phyloP scores from a whole-genome alignment of 495 filamentous ascomycete species.

The Penicillium soppii region DNA sequence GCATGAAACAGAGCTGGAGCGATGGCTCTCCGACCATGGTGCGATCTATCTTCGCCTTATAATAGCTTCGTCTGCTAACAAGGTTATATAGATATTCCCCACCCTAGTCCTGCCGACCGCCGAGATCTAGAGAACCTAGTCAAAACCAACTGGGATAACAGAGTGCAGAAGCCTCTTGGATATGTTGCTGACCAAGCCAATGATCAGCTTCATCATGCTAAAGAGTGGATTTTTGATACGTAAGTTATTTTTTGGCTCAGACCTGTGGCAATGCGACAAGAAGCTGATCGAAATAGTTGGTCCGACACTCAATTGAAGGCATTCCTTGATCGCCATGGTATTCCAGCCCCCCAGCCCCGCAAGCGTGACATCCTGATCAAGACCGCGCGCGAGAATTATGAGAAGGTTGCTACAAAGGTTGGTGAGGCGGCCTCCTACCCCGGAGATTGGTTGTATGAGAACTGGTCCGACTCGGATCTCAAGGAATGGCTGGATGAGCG shows the following conservation, averaged over 20 bases:
- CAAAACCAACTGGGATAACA: conserved; percentile 81
- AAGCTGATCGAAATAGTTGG: conserved; percentile 56
- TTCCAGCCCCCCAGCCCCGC: conserved; percentile 78
- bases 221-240: conserved; percentile 93
- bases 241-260: too few relatives aligned
- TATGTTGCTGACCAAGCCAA: conserved; percentile 72
- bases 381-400: conserved; percentile 77
- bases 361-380: conserved; percentile 80
- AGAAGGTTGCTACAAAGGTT: conserved; percentile 75
- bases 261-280: not conserved
- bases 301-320: conserved; percentile 84
- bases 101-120: conserved; percentile 80
- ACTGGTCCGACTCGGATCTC: conserved; percentile 77
- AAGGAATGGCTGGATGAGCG: conserved; percentile 87
- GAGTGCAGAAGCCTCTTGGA: conserved; percentile 67
- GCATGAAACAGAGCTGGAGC: conserved; percentile 96
- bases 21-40: conserved; percentile 91
- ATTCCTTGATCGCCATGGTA: conserved; percentile 84
- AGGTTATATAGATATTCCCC: conserved; percentile 65
- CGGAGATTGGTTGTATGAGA: conserved; percentile 91
- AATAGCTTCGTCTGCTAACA: conserved; percentile 9
- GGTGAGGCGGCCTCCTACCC: conserved; percentile 82
- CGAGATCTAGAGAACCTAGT: conserved; percentile 82
- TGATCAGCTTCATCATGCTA: conserved; percentile 66
- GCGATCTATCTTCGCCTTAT: not conserved